Evolutionary conservation across 805 yeast genomes (phyloP).

Genomic region (Saccharomycopsis fodiens): DNA sequence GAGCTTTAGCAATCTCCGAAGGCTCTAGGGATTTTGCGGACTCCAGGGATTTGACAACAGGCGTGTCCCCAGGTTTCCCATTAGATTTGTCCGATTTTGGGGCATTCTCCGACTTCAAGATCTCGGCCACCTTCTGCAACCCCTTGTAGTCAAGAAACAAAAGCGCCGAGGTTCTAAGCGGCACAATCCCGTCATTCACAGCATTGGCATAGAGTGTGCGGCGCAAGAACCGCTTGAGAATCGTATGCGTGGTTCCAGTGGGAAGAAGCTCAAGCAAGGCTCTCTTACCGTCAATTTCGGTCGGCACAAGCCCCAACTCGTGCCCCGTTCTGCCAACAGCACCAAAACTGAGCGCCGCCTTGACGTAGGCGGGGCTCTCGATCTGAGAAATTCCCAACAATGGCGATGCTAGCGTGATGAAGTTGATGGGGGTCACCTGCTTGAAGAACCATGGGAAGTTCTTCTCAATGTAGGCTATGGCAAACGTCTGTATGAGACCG

Average conservation of each 20-base stretch:
- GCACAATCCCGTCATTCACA: constrained; percentile 75
- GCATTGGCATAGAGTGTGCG: constrained; percentile 74
- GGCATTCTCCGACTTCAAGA: constrained; percentile 28
- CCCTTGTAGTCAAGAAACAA: constrained; percentile 63
- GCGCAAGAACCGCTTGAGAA: constrained; percentile 48
- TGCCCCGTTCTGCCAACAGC: constrained; percentile 77
- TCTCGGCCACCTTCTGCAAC: constrained; percentile 27
- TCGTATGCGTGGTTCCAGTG: constrained; percentile 56
- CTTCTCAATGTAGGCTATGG: constrained; percentile 60
- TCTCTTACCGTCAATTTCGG: constrained; percentile 30
- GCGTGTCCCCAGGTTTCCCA: constrained; percentile 15
- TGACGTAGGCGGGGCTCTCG: constrained; percentile 73
- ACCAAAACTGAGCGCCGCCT: constrained; percentile 62
- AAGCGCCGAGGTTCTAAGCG: constrained; percentile 64
- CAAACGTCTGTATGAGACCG: constrained; percentile 70
- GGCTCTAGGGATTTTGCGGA: constrained; percentile 3
- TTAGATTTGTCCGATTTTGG: not conserved
- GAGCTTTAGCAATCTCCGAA: no score
- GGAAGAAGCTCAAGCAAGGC: constrained; percentile 61
- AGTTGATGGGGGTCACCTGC: constrained; percentile 53
- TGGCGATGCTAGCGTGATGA: constrained; percentile 69
- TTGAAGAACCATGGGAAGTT: constrained; percentile 66
- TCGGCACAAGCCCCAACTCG: constrained; percentile 53
- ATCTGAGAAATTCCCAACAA: constrained; percentile 60
- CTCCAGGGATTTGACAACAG: no score